Evolutionary conservation across 345 rosid species (phyloP), one percentile per base, ranked within the genome.

Genomic region (Salix caprea): DNA sequence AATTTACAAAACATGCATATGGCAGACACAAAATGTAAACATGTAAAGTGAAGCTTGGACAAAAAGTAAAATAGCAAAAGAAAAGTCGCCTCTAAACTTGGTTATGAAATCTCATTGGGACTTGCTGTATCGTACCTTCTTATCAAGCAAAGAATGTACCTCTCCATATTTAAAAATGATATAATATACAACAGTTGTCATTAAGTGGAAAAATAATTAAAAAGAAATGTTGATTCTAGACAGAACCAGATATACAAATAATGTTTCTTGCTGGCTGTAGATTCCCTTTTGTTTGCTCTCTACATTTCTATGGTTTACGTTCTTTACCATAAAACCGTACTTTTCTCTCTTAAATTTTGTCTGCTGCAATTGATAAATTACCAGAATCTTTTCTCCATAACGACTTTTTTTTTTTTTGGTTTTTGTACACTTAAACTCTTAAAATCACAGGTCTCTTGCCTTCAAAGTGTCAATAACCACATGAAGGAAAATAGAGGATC

Each of bases 221-320:
- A 36, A 36, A 3, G 34, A 72, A 65, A 48, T 30, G 21, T 56
- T 73, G 69, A 75, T 74, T 65, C 82, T 80, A 65, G 76, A 73
- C 13, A 77, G 65, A 73, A 61, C 75, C 74, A 67, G 18, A 68
- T 72, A 37, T 44, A 37, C 32, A 19, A 58, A 61, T 18, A 70
- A 72, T 64, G 36, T 58, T 78, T 68, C 65, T 40, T 72, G 64
- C 69, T 65, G 72, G 62, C 39, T 71, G 70, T 48, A 64, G 44
- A 28, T 68, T 68, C 11, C 10, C 13, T 9, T 28, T 40, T 39
- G 28, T 67, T 56, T 72, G 39, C 60, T 39, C 67, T 70, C 65
- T 66, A 16, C 2, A 26, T 74, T 69, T 69, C 67, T 32, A 7
- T 36, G 67, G 58, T 52, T 65, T 65, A 52, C 64, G 67, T 76